Evolutionary conservation across 1,139 yeast species (phyloP).

Genomic region (Debaryomyces robertsiae): DNA sequence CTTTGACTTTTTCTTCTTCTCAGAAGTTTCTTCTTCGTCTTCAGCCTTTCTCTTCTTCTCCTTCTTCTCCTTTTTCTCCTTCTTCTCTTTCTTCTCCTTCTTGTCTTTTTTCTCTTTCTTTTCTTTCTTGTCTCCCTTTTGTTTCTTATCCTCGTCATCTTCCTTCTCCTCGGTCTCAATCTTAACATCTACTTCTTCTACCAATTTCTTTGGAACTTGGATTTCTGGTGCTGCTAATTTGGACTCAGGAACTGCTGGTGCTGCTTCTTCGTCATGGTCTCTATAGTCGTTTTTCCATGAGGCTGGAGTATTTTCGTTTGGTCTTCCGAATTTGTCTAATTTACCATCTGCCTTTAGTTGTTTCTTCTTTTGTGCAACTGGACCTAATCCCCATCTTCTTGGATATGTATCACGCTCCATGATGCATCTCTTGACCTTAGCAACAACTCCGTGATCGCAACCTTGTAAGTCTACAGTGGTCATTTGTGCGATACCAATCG

Average conservation of each 20-base stretch:
- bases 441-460: conserved; percentile 98
- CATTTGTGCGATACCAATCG: conserved; percentile 98
- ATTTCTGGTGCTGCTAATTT: conserved; percentile 53
- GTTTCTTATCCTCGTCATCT: conserved; percentile 65
- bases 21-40: conserved; percentile 55
- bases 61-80: conserved; percentile 50
- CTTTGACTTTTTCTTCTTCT: conserved; percentile 49
- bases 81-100: conserved; percentile 38
- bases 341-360: conserved; percentile 97
- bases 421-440: conserved; percentile 97
- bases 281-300: conserved; percentile 88
- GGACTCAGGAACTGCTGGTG: conserved; percentile 52
- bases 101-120: conserved; percentile 57
- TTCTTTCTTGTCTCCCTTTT: conserved; percentile 67
- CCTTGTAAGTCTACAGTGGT: conserved; percentile 94
- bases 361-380: conserved; percentile 98
- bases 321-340: conserved; percentile 92
- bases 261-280: conserved; percentile 71
- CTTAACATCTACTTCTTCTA: conserved; percentile 34
- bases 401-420: conserved; percentile 99
- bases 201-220: conserved; percentile 53
- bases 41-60: conserved; percentile 64
- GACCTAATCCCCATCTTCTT: conserved; percentile 99
- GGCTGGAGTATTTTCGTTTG: conserved; percentile 90
- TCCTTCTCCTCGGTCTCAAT: conserved; percentile 35